Conservation (phyloP, 2,329 filamentous ascomycete genomes). For the Fusarium clavum region DNA sequence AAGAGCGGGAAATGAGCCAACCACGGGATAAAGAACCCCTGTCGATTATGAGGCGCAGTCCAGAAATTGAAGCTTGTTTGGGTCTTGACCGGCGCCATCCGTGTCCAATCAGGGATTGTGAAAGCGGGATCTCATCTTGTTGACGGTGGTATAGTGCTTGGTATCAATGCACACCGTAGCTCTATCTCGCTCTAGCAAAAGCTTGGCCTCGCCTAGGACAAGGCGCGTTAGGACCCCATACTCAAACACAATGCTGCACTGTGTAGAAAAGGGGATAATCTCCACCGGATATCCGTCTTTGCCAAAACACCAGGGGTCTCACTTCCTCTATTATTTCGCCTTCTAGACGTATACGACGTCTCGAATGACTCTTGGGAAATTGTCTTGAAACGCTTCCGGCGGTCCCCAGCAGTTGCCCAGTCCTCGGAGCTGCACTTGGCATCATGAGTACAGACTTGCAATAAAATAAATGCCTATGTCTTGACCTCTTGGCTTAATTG, state of each 20-base stretch:
- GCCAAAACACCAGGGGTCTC: conserved; percentile 37
- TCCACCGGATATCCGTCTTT: conserved; percentile 42
- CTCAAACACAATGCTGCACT: conserved; percentile 26
- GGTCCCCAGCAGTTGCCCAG: conserved; percentile 6
- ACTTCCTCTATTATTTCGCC: conserved; percentile 27
- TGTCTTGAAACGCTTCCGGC: conserved; percentile 32
- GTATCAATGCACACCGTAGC: conserved; percentile 35
- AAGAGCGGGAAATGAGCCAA: conserved; percentile 19
- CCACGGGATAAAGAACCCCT: conserved; percentile 21
- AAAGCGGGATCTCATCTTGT: conserved; percentile 43
- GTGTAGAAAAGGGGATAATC: conserved; percentile 46
- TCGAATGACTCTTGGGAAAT: conserved; percentile 36
- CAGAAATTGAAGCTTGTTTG: conserved; percentile 45
- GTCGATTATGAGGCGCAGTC: conserved; percentile 41
- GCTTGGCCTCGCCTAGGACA: conserved; percentile 1
- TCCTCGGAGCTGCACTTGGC: conserved; percentile 19
- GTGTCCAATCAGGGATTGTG: conserved; percentile 36
- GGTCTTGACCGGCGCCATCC: conserved; percentile 23
- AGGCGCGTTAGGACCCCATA: conserved; percentile 18
- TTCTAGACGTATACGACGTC: conserved; percentile 32
- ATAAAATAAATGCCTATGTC: conserved; percentile 15
- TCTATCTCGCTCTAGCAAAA: conserved; percentile 22
- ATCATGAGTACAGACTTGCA: conserved; percentile 10
- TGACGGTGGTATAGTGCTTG: conserved; percentile 44
- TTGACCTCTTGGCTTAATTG: conserved; percentile 21